Evolutionary conservation across 768 basidiomycete species (phyloP), one percentile per base, ranked within the genome.

Genomic region (Mrakia gelida): DNA sequence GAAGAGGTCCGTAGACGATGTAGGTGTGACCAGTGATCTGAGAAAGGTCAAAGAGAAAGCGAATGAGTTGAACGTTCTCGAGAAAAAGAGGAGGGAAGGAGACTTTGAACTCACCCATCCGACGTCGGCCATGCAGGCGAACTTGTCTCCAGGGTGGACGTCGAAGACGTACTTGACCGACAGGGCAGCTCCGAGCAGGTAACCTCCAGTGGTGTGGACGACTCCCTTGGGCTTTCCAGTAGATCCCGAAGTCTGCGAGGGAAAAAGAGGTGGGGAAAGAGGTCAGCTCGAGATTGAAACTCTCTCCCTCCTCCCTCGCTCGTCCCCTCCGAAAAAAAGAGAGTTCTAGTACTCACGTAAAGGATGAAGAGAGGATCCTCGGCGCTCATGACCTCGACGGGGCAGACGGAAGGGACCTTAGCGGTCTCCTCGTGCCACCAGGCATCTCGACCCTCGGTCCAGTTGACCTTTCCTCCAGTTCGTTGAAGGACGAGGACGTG

Each of bases 361-460:
- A 99, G 94, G 83, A 99, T 98, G 86, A 99, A 99, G 32, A 99
- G 87, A 1, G 96, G 96, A 83, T 98, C 97, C 84, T 99, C 96
- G n/a, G 92, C 85, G 45, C 89, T 83, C 92, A 99, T 94, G 80
- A 92, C 84, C 85, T 93, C 93, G 23, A 91, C 91, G 0, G 95
- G 90, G 86, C 94, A 96, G 86, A 93, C 96, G 77, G 88, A 89
- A 26, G 92, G 90, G 23, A 97, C 94, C 84, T 90, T 92, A 30
- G 87, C 88, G 38, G 88, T 87, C 86, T 95, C 94, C 85, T 98
- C 95, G 82, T 98, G 91, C 95, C 95, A 98, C 96, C 96, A 98
- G 81, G 89, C 87, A 84, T 99, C 96, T 63, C 95, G 86, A 1
- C 93, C 95, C 80, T 89, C 86, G 2, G 89, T 91, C 91, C 92